Base-by-base conservation (phyloP, 192 early-diverging fungal species). In the Diversispora epigaea region DNA sequence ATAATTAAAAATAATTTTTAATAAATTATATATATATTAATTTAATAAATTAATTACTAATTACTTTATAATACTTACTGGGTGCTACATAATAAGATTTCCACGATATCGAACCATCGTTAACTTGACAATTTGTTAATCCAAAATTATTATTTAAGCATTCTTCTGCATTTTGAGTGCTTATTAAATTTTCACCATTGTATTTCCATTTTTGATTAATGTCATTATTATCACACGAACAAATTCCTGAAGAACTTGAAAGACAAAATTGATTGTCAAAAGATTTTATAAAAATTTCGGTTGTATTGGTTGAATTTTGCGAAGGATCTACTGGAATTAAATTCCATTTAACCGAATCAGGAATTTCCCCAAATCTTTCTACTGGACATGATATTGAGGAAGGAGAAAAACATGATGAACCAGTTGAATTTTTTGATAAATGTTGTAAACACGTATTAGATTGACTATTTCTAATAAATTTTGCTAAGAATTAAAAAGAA, bases 201-300 rank as follows among this genome's bases (percentile, higher is more conserved):
- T 60, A 21, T 39, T 32, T 72, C 73, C 73, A 75, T 47, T 55
- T 64, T 73, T 73, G 71, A 6, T 40, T 15, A 2, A 7, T 14
- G 25, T 32, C 25, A 3, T n/a, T 22, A 49, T 47, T 52, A 55
- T 75, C 73, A 40, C 73, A 75, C 10, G 73, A 25, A 65, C 73
- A 75, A 40, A 21, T 61, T 55, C 64, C 52, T 41, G 73, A 41
- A n/a, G 14, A 14, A 32, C 45, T 21, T 9, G 56, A 7, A 19
- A 75, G 47, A 17, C 73, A 75, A 17, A 75, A 22, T 41, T 75
- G 43, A 50, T 61, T 73, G 50, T 73, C n/a, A 19, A 19, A 32
- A 1, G 58, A 65, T 45, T 19, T 32, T n/a, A 65, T 72, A 21
- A 25, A 60, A 39, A 72, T n/a, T 8, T 47, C 61, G 6, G 73